Conservation (phyloP, 2,329 filamentous ascomycete species). For the Hymenoscyphus salicellus region DNA sequence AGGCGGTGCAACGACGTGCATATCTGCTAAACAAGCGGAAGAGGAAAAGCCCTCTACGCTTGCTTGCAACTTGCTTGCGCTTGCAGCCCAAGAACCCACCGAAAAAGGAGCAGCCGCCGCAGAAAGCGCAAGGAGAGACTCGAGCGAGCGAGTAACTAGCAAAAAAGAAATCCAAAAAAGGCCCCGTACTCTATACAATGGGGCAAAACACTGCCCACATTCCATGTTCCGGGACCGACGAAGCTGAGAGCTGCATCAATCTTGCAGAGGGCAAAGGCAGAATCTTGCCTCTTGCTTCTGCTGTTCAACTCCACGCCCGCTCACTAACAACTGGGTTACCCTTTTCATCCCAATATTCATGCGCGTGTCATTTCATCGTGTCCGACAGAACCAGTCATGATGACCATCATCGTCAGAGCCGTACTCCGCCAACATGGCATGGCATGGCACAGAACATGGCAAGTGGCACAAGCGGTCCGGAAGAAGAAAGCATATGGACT, state of each 20-base stretch:
- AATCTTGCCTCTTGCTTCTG: neutral
- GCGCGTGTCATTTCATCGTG: neutral
- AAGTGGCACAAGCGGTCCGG: neutral
- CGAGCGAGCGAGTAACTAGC: neutral
- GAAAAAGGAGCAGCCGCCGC: neutral
- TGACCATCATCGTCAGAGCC: neutral
- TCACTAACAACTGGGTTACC: neutral
- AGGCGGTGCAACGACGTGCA: conserved; percentile 18
- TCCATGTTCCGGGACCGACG: neutral
- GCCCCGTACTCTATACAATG: neutral
- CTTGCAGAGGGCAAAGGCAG: conserved; percentile 1
- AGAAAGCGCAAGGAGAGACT: neutral
- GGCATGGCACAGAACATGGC: conserved; percentile 1
- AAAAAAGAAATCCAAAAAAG: neutral
- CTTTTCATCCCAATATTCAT: neutral
- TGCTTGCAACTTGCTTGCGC: conserved; percentile 3
- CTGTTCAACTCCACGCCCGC: neutral
- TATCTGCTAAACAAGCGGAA: conserved; percentile 2
- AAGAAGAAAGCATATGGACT: neutral
- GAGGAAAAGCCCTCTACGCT: neutral
- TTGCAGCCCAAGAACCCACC: conserved; percentile 2
- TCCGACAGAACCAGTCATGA: neutral
- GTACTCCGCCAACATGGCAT: conserved; percentile 1
- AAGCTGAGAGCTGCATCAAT: conserved; percentile 2
- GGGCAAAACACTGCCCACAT: neutral